phyloP scores from a whole-genome alignment of 495 filamentous ascomycete genomes.

The Tuber borchii region DNA sequence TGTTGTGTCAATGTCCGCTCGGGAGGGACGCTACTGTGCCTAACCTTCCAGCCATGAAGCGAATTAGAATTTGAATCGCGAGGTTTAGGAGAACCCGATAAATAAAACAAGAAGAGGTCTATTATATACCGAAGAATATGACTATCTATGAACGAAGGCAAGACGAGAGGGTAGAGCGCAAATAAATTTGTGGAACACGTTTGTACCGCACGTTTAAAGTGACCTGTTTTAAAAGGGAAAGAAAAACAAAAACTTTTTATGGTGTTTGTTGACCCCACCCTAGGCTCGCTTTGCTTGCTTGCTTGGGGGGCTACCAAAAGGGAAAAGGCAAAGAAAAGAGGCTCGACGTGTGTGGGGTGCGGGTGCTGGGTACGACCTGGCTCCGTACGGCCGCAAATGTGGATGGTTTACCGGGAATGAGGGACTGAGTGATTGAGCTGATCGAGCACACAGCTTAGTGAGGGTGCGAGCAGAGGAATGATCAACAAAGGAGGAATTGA shows the following conservation, averaged over 20 bases:
- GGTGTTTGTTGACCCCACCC: constrained; percentile 9
- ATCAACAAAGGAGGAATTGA: constrained; percentile 1
- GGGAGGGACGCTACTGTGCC: constrained; percentile 20
- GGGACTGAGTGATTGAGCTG: constrained; percentile 24
- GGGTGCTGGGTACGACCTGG: constrained; percentile 14
- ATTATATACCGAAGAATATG: constrained; percentile 36
- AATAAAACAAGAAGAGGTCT: constrained; percentile 33
- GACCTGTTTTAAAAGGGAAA: constrained; percentile 29
- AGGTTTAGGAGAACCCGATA: constrained; percentile 19
- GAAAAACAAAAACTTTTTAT: constrained; percentile 1
- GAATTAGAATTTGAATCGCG: constrained; percentile 33
- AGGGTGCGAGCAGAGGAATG: constrained; percentile 27
- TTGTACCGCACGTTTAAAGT: constrained; percentile 34
- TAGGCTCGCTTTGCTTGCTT: constrained; percentile 28
- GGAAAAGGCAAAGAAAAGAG: constrained; percentile 3
- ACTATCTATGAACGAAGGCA: constrained; percentile 33
- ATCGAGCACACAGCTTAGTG: constrained; percentile 24
- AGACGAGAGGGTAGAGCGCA: constrained; percentile 7
- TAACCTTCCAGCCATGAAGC: constrained; percentile 30
- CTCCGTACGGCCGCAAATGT: neutral
- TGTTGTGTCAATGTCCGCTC: constrained; percentile 21
- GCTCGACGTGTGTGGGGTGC: constrained; percentile 34
- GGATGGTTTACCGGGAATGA: constrained; percentile 31
- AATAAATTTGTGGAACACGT: constrained; percentile 33
- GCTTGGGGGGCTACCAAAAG: constrained; percentile 24